A percentile compares a stretch with the other conserved stretches of the same genome.
These are phyloP conservation scores for Physaria fendleri DNA, from an alignment of 345 rosid species.

Conservation along the genomic window DNA sequence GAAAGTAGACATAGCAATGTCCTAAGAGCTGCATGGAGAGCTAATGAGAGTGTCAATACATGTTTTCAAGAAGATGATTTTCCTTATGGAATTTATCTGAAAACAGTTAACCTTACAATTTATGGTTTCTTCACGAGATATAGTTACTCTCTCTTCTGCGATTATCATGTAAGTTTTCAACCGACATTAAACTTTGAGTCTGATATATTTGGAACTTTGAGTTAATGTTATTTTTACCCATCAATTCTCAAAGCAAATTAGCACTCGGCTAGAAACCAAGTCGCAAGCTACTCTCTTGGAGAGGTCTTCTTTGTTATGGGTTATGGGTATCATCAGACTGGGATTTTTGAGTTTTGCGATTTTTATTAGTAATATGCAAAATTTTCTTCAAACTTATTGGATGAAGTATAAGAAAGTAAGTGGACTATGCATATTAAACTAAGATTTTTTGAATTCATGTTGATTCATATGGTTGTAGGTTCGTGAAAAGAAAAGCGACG, in stretches of 20 bases:
- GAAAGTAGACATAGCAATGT: constrained; percentile 8
- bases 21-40: constrained; percentile 23
- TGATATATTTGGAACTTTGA: background rate
- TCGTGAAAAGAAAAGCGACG: too few species aligned
- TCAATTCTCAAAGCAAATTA: constrained; percentile 70
- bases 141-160: constrained; percentile 79
- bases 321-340: constrained; percentile 63
- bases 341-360: constrained; percentile 90
- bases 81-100: constrained; percentile 51
- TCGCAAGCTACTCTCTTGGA: constrained; percentile 66
- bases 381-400: constrained; percentile 86
- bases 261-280: constrained; percentile 86
- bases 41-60: constrained; percentile 29
- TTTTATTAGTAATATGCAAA: constrained; percentile 95
- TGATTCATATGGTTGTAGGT: too few species aligned
- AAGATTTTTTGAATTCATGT: too few species aligned
- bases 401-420: too few species aligned
- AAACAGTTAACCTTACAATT: constrained; percentile 53
- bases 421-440: too few species aligned
- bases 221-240: too few species aligned
- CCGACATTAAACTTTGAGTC: background rate
- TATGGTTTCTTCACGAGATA: constrained; percentile 49
- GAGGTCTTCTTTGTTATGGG: constrained; percentile 91
- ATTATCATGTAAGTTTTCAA: constrained; percentile 63
- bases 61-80: constrained; percentile 45